Evolutionary conservation across 2,329 filamentous ascomycete species (phyloP).

Genomic region (Beauveria scarabaeidicola): DNA sequence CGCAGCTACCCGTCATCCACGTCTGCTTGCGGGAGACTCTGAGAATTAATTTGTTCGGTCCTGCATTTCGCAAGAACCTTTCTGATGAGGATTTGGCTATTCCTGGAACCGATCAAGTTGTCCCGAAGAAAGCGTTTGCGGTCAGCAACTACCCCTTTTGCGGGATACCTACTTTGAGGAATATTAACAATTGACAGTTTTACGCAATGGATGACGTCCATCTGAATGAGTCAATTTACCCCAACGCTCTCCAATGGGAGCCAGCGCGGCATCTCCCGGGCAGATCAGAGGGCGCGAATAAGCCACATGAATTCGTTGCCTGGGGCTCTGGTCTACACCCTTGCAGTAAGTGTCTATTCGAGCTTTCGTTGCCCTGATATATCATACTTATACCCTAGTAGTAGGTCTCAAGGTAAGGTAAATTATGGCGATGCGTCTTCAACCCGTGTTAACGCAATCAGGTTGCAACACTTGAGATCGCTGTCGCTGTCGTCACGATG

Average conservation of each 20-base stretch:
- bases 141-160: constrained; percentile 13
- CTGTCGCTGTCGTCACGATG: constrained; percentile 40
- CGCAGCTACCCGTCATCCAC: constrained; percentile 43
- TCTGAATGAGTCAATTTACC: constrained; percentile 39
- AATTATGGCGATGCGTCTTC: not conserved
- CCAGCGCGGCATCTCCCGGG: constrained; percentile 39
- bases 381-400: not conserved
- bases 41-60: constrained; percentile 38
- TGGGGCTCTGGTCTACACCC: constrained; percentile 30
- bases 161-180: too few relatives aligned
- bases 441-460: constrained; percentile 13
- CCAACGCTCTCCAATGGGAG: constrained; percentile 40
- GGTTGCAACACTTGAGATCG: constrained; percentile 47
- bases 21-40: constrained; percentile 46
- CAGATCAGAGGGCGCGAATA: constrained; percentile 35
- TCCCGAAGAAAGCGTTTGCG: constrained; percentile 40
- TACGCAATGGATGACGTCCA: constrained; percentile 41
- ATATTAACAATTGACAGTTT: constrained; percentile 14
- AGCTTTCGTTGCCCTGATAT: not conserved
- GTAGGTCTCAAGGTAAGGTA: not conserved
- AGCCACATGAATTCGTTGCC: constrained; percentile 22
- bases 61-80: constrained; percentile 43
- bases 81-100: constrained; percentile 36
- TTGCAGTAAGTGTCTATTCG: constrained; percentile 21
- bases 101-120: constrained; percentile 35